Percentiles rank a stretch among this genome's conserved stretches.
These are phyloP conservation scores for Dothideomycetes sp. DNA, from an alignment of 2,329 filamentous ascomycete species.

Conservation along the genomic window DNA sequence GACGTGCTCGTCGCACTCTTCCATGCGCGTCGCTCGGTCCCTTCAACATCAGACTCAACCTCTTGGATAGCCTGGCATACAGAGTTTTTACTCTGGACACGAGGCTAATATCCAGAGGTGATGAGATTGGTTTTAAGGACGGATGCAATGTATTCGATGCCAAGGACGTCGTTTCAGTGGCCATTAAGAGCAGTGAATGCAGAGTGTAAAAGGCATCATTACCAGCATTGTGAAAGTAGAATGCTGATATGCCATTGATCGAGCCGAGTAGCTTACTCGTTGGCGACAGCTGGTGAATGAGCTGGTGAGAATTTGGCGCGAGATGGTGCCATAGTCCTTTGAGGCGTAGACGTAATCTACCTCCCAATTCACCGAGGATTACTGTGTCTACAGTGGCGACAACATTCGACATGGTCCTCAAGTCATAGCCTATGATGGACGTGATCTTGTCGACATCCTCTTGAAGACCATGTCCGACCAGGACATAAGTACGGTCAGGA, in stretches of 20 bases:
- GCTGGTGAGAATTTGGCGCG: no score
- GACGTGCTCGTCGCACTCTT: no score
- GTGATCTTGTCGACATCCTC: conserved; percentile 4
- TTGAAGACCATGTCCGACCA: conserved; percentile 6
- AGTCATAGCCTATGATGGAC: neutral
- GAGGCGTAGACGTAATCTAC: neutral
- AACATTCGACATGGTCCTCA: neutral
- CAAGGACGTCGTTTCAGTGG: no score
- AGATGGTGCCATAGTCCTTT: neutral
- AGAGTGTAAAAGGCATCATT: conserved; percentile 27
- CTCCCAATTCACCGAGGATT: neutral
- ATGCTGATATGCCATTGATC: conserved; percentile 36
- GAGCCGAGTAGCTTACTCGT: neutral
- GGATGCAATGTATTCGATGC: no score
- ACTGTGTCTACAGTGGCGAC: conserved; percentile 7
- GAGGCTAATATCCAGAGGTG: no score
- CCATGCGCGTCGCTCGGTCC: no score
- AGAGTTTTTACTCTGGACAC: no score
- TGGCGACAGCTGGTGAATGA: no score
- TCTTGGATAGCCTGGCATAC: no score
- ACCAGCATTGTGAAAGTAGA: conserved; percentile 34
- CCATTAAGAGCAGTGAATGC: conserved; percentile 20
- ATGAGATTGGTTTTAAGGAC: no score
- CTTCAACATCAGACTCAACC: no score
- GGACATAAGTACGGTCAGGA: conserved; percentile 1